Evolutionary conservation across 2,329 filamentous ascomycete species (phyloP), one percentile per base, ranked within the genome.

Genomic region (Trichoderma lentiforme): DNA sequence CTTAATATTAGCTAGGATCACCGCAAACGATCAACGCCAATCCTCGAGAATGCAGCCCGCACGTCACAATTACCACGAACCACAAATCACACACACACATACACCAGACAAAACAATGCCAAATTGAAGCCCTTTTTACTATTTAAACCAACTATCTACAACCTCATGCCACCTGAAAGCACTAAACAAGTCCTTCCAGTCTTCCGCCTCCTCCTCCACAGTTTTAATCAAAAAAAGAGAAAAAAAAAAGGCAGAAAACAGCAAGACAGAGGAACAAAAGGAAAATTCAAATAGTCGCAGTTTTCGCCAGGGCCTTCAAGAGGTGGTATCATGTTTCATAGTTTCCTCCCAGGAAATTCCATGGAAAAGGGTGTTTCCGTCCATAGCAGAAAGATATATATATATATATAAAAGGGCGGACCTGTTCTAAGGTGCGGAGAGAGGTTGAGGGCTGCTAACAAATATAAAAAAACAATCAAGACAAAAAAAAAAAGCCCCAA

Each of bases 271-370:
- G 39, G 39, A n/a, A 70, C 57, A 53, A 62, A 70, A 36, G 57
- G 18, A 62, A 69, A 70, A 69, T 60, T 39, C 65, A 47, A 69
- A 39, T 51, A 69, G 57, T 70, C 39, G 57, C 66, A 67, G 51
- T 67, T 67, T 47, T 53, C 56, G 56, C 56, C 34, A 61, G 28
- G 66, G 36, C 36, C n/a, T 53, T 61, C 57, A 51, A 36, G 67
- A 58, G 67, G 67, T 71, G 68, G 68, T 71, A 71, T 71, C 68
- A 64, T 71, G 47, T 64, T 53, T 53, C 68, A 34, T 63, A 57
- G 60, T 34, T 60, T 56, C 60, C 51, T 64, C 68, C 32, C 18
- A n/a, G 43, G 67, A 30, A 30, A 24, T 57, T 62, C 57, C 58
- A 26, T 32, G 30, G 30, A 61, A 34, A 53, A 53, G 3, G 11